A percentile compares a stretch with the other conserved stretches of the same genome.
These are phyloP conservation scores for Didymella segeticola DNA, from an alignment of 2,329 filamentous ascomycete genomes.

Conservation along the genomic window DNA sequence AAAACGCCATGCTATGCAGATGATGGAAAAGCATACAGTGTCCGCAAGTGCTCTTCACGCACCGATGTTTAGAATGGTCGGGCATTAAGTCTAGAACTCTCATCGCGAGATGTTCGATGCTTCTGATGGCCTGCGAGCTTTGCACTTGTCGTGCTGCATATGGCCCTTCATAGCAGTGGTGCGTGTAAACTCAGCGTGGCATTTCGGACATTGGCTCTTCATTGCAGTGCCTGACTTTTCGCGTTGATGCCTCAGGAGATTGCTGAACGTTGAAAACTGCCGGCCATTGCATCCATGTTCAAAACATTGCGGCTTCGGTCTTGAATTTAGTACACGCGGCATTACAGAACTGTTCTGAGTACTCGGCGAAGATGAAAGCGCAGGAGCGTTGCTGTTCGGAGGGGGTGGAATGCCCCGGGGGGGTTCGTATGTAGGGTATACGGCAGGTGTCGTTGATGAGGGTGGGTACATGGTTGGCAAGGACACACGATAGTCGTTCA, in stretches of 20 bases:
- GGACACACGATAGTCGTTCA: slow-evolving; percentile 41
- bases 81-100: not conserved
- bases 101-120: slow-evolving; percentile 28
- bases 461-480: slow-evolving; percentile 48
- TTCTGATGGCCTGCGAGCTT: slow-evolving; percentile 66
- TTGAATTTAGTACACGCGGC: slow-evolving; percentile 71
- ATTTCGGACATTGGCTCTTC: slow-evolving; percentile 89
- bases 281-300: slow-evolving; percentile 96
- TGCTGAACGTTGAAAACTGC: slow-evolving; percentile 96
- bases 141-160: slow-evolving; percentile 87
- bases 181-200: slow-evolving; percentile 90
- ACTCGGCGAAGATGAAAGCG: slow-evolving; percentile 38
- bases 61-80: not conserved
- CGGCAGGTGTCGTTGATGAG: slow-evolving; percentile 38
- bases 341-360: slow-evolving; percentile 36
- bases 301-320: slow-evolving; percentile 96
- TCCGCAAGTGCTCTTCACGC: not conserved
- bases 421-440: slow-evolving; percentile 43
- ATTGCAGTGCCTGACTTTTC: slow-evolving; percentile 92
- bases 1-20: slow-evolving; percentile 14
- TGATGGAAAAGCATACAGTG: not conserved
- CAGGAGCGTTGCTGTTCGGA: slow-evolving; percentile 26
- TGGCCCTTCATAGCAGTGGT: slow-evolving; percentile 90
- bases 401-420: slow-evolving; percentile 31
- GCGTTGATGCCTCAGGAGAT: slow-evolving; percentile 87